These are phyloP conservation scores for Aspergillus panamensis DNA, from an alignment of 495 filamentous ascomycete genomes.

Conservation along the genomic window DNA sequence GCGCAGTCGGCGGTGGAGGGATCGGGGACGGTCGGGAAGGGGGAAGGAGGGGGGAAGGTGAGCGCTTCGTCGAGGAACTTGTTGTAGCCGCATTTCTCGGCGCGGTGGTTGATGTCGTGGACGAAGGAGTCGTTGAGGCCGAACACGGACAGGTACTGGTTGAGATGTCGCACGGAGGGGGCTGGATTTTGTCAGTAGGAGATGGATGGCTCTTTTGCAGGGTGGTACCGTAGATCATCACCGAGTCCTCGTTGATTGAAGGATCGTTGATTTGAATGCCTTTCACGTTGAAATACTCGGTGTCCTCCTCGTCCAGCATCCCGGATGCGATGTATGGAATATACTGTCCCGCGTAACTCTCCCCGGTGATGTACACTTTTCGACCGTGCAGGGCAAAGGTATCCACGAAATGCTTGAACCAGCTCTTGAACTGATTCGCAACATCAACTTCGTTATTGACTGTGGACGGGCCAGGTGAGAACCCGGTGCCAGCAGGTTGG, in stretches of 20 bases:
- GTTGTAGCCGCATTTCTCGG: conserved; percentile 62
- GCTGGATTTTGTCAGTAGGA: conserved; percentile 35
- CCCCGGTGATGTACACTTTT: conserved; percentile 67
- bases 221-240: conserved; percentile 33
- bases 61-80: conserved; percentile 59
- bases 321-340: conserved; percentile 75
- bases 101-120: conserved; percentile 50
- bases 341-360: conserved; percentile 72
- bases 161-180: conserved; percentile 57
- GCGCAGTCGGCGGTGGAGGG: conserved; percentile 45
- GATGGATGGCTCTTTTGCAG: too few relatives aligned
- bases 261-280: conserved; percentile 71
- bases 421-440: conserved; percentile 64
- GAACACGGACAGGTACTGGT: conserved; percentile 60
- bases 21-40: conserved; percentile 44
- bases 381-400: conserved; percentile 60
- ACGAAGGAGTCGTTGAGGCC: conserved; percentile 65
- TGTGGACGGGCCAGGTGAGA: conserved; percentile 58
- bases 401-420: conserved; percentile 66
- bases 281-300: conserved; percentile 61
- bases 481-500: conserved; percentile 76
- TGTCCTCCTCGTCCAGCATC: conserved; percentile 68
- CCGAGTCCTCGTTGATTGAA: conserved; percentile 49
- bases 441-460: conserved; percentile 63
- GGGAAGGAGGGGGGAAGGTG: conserved; percentile 62